These are phyloP conservation scores for Hypsizygus ulmarius DNA, from an alignment of 1,284 basidiomycete species.

Conservation along the genomic window DNA sequence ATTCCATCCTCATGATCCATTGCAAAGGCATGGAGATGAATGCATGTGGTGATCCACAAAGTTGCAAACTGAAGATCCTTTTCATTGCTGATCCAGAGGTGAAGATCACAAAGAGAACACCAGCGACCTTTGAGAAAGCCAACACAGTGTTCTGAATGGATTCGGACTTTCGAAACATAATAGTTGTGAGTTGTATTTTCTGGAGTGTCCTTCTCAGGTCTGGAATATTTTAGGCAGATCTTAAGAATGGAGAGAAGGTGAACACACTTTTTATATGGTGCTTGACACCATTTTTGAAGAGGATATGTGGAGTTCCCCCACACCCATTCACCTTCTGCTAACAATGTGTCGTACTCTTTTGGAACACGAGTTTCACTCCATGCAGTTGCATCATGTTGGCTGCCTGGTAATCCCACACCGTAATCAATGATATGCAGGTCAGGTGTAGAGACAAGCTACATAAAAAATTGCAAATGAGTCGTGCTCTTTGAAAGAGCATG, in stretches of 20 bases:
- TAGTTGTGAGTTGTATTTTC: constrained; percentile 14
- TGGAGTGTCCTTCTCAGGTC: constrained; percentile 8
- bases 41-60: constrained; percentile 18
- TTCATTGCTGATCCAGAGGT: constrained; percentile 14
- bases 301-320: constrained; percentile 25
- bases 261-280: constrained; percentile 18
- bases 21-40: constrained; percentile 19
- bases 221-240: background rate
- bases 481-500: background rate
- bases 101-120: constrained; percentile 15
- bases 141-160: constrained; percentile 20
- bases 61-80: constrained; percentile 12
- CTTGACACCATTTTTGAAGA: constrained; percentile 17
- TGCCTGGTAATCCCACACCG: constrained; percentile 16
- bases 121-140: constrained; percentile 20
- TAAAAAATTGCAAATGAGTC: constrained; percentile 2
- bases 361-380: constrained; percentile 8
- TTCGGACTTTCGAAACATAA: constrained; percentile 14
- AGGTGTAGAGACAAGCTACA: constrained; percentile 27
- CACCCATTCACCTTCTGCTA: constrained; percentile 17
- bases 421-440: constrained; percentile 32
- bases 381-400: constrained; percentile 18
- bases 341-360: constrained; percentile 9
- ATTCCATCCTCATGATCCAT: constrained; percentile 16
- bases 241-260: background rate